Percentiles rank a stretch among this genome's conserved stretches.
Conservation (phyloP, 2,329 filamentous ascomycete species). For the Alternaria brassicae region DNA sequence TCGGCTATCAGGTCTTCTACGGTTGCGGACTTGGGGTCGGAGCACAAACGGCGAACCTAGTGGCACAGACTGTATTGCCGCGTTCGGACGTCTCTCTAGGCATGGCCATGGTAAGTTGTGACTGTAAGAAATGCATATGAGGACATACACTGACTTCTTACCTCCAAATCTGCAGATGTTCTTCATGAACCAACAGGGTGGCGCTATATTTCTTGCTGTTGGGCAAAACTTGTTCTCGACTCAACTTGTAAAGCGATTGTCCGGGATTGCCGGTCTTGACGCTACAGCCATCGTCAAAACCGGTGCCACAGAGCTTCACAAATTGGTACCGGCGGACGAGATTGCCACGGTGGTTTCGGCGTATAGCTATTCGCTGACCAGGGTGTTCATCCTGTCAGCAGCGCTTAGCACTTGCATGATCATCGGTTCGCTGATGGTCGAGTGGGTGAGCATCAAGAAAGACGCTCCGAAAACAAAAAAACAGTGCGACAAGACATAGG, state of each 20-base stretch:
- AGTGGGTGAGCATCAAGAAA: slow-evolving; percentile 66
- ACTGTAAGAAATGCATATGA: background rate
- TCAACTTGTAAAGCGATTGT: slow-evolving; percentile 27
- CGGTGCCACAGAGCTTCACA: slow-evolving; percentile 65
- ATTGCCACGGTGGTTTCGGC: slow-evolving; percentile 63
- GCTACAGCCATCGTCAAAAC: slow-evolving; percentile 24
- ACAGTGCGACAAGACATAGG: background rate
- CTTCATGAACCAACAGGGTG: slow-evolving; percentile 56
- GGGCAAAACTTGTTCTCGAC: slow-evolving; percentile 51
- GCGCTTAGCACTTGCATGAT: slow-evolving; percentile 61
- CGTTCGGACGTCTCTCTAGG: slow-evolving; percentile 48
- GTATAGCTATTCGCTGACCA: slow-evolving; percentile 67
- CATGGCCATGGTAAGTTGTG: slow-evolving; percentile 22
- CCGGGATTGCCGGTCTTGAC: slow-evolving; percentile 31
- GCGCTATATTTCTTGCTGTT: slow-evolving; percentile 55
- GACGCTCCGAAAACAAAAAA: background rate
- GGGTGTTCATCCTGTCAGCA: slow-evolving; percentile 66
- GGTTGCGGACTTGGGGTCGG: slow-evolving; percentile 53
- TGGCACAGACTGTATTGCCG: slow-evolving; percentile 51
- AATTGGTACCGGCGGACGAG: slow-evolving; percentile 59
- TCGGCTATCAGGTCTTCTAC: slow-evolving; percentile 41
- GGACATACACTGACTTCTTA: background rate
- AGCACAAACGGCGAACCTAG: slow-evolving; percentile 52
- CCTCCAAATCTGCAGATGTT: slow-evolving; percentile 41
- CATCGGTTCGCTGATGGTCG: slow-evolving; percentile 61